Conservation (phyloP, 306 rosid species). For the Macrotyloma uniflorum region DNA sequence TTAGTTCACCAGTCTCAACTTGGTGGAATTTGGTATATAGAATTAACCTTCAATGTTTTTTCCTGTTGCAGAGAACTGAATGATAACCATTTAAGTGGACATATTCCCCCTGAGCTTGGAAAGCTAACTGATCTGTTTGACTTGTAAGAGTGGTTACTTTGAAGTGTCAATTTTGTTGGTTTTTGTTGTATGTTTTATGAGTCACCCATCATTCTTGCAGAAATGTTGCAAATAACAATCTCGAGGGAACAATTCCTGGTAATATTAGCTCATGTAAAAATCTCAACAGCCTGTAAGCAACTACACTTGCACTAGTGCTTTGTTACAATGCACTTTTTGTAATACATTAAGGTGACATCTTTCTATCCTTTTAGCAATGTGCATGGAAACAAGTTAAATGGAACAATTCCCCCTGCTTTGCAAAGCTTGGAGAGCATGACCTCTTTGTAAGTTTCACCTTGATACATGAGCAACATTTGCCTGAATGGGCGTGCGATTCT, state of each 20-base stretch:
- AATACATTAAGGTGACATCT: constrained; percentile 12
- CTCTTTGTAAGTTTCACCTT: constrained; percentile 67
- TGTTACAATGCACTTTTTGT: not conserved
- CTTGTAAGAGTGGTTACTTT: constrained; percentile 62
- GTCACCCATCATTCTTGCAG: constrained; percentile 46
- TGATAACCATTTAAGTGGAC: constrained; percentile 77
- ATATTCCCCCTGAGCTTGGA: constrained; percentile 94
- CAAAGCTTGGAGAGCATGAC: constrained; percentile 98
- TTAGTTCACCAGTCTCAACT: not conserved
- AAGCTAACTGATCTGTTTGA: constrained; percentile 88
- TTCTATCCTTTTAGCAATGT: constrained; percentile 45
- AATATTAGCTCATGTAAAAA: constrained; percentile 86
- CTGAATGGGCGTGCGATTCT: not conserved
- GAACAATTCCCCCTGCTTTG: constrained; percentile 70
- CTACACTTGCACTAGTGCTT: constrained; percentile 18
- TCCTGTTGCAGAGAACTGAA: constrained; percentile 71
- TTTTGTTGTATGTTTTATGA: constrained; percentile 1
- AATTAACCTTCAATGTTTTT: not conserved
- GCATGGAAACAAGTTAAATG: constrained; percentile 88
- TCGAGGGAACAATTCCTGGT: constrained; percentile 83
- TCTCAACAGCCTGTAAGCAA: constrained; percentile 92
- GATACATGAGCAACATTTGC: not conserved
- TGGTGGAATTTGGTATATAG: not conserved
- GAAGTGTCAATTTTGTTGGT: not conserved
- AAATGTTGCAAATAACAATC: constrained; percentile 85